Evolutionary conservation across 1,139 yeast species (phyloP), one percentile per base, ranked within the genome.

Genomic region (Magnusiomyces tetraspermus): DNA sequence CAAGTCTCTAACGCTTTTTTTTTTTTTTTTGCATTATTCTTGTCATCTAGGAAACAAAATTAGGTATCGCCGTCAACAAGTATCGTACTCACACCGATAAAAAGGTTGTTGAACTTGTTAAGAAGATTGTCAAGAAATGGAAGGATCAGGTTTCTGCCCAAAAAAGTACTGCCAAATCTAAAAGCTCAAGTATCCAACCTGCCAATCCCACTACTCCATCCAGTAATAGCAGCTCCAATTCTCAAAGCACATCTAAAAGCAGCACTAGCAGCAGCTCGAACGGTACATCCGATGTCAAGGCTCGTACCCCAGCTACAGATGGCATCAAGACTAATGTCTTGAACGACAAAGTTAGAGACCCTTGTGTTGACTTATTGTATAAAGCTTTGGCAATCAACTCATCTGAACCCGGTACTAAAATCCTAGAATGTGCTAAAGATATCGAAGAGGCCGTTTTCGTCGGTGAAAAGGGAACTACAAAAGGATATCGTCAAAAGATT

Each of bases 11-110:
- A 40, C 24, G 45, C 36, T 28, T 43, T 3, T 46, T 21, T 23
- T 30, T 37, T 19, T 38, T 11, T 30, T 19, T 31, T 11, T 10
- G 13, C 10, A 22, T 37, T 47, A 38, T n/a, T n/a, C n/a, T n/a
- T n/a, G n/a, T n/a, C 11, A 28, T 28, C 28, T 61, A 71, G 66
- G 88, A 90, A 65, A 92, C 98, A n/a, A 89, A 88, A 68, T 92
- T 92, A n/a, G 98, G 98, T 56, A 94, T 92, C 26, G 94, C 92
- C 5, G 97, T 92, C 48, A 94, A 94, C 71, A 89, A 88, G 69
- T 80, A 84, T 64, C 78, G 95, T 60, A 71, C 84, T 11, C 86
- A 86, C 59, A 63, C 74, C 24, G 87, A 85, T 65, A 62, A 75
- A 24, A 86, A 83, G 56, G 81, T 92, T 49, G 76, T 82, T 19